Conservation (phyloP, 1,284 basidiomycete genomes). For the Inonotus obliquus region DNA sequence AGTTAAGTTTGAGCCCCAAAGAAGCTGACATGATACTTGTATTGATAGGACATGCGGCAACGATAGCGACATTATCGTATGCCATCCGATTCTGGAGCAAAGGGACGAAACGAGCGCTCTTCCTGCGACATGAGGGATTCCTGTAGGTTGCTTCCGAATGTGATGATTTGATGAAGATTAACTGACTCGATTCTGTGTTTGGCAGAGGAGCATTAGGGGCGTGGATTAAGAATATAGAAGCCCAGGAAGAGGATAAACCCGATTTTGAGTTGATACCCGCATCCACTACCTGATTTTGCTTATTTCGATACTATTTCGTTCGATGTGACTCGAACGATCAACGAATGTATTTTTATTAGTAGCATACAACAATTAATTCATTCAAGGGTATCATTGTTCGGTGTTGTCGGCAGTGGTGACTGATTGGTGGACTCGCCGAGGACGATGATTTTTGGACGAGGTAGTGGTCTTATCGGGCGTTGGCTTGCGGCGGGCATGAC, state of each 20-base stretch:
- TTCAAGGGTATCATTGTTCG: not conserved
- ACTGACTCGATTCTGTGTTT: slow-evolving; percentile 14
- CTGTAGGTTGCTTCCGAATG: slow-evolving; percentile 62
- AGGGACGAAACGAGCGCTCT: slow-evolving; percentile 94
- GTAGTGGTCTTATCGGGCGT: slow-evolving; percentile 16
- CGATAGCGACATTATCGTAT: slow-evolving; percentile 96
- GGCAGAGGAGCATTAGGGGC: slow-evolving; percentile 85
- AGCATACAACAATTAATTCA: not conserved
- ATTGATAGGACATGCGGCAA: slow-evolving; percentile 84
- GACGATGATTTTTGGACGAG: slow-evolving; percentile 14
- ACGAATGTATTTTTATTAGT: slow-evolving; percentile 8
- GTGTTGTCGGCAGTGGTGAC: not conserved
- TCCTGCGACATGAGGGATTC: slow-evolving; percentile 97
- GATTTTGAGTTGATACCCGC: not conserved
- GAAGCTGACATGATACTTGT: slow-evolving; percentile 7
- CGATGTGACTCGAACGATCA: not conserved
- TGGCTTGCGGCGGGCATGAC: not conserved
- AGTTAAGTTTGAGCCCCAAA: slow-evolving; percentile 2
- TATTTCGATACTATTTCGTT: not conserved
- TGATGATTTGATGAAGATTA: not conserved
- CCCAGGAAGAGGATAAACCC: slow-evolving; percentile 28
- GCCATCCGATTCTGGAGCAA: slow-evolving; percentile 99
- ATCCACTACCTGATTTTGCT: not conserved
- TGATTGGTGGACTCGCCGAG: slow-evolving; percentile 1
- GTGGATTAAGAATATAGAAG: slow-evolving; percentile 91